phyloP scores from a whole-genome alignment of 1,284 basidiomycete genomes.

The Cutaneotrichosporon spelunceum region DNA sequence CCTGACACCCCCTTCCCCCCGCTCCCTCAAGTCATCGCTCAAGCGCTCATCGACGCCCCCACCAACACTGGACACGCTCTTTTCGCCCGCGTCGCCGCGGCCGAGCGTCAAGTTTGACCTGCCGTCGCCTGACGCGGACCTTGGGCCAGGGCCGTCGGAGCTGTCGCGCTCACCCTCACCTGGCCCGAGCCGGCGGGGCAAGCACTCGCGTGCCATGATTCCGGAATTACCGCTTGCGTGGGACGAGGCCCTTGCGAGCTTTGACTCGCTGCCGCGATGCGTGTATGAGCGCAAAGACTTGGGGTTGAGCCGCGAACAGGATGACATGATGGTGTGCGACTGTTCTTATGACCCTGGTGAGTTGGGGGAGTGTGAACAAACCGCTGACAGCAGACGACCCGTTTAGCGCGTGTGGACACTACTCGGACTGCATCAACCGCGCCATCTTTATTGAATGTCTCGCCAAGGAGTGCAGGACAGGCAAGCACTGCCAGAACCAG shows the following conservation, averaged over 20 bases:
- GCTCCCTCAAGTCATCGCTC: background rate
- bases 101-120: conserved; percentile 11
- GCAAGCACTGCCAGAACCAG: conserved; percentile 83
- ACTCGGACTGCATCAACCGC: conserved; percentile 93
- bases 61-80: conserved; percentile 1
- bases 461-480: conserved; percentile 79
- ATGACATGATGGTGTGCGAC: conserved; percentile 88
- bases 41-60: background rate
- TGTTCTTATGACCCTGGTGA: conserved; percentile 77
- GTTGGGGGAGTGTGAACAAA: conserved; percentile 44
- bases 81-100: conserved; percentile 7
- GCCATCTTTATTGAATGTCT: conserved; percentile 96
- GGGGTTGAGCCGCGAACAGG: conserved; percentile 78
- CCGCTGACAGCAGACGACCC: conserved; percentile 52
- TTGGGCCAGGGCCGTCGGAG: background rate
- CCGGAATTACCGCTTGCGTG: conserved; percentile 71
- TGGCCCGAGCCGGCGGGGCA: conserved; percentile 3
- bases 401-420: conserved; percentile 75
- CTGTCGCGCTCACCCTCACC: conserved; percentile 1
- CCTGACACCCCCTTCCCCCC: background rate
- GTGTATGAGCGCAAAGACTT: conserved; percentile 84
- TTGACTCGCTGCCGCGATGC: conserved; percentile 70
- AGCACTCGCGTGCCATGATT: conserved; percentile 56
- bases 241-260: conserved; percentile 69
- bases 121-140: background rate